Base-by-base conservation (phyloP, 257 asterid genomes). In the Petunia axillaris region DNA sequence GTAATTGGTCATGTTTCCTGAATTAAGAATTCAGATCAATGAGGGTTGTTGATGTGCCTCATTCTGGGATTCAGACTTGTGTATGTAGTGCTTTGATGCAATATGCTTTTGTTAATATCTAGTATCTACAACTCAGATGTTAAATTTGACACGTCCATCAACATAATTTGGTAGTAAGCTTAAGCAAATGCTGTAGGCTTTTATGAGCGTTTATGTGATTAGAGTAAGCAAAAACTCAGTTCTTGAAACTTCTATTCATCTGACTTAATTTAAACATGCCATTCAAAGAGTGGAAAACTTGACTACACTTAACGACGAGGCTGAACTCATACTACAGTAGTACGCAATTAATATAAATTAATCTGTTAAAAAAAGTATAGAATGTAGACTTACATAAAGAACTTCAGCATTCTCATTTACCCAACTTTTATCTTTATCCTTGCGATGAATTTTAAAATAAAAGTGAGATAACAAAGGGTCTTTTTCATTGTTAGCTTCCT, bases 251-350 rank as follows among this genome's bases (percentile, higher is more conserved):
- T 73, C 35, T 36, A 73, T 50, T 73, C 62, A 50, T 50, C 35
- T 50, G 46, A 73, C 77, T 50, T 50, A 5, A 46, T 73, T 40
- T 85, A 79, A 75, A 54, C 79, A 55, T 82, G 79, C 98, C 39
- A 71, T 94, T 16, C 90, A 93, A 81, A 86, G 98, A 86, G 98
- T 96, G 65, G 88, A 87, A 80, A 86, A 89, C 89, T 79, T 94
- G 64, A 91, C 93, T 39, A 81, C 16, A 64, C 94, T 94, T 43
- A 79, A 85, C 55, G 78, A 88, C 88, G 93, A 93, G 85, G 90
- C 98, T 64, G 94, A 91, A 78, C 25, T 25, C 25, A 25, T 25
- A 25, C 25, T 25, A 25, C 25, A 25, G 25, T 25, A 25, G 25
- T 25, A 25, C 25, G 25, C 25, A 25, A 25, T 25, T 25, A 25